Base-by-base conservation (phyloP, 2,329 filamentous ascomycete genomes). In the Pochonia chlamydosporia region DNA sequence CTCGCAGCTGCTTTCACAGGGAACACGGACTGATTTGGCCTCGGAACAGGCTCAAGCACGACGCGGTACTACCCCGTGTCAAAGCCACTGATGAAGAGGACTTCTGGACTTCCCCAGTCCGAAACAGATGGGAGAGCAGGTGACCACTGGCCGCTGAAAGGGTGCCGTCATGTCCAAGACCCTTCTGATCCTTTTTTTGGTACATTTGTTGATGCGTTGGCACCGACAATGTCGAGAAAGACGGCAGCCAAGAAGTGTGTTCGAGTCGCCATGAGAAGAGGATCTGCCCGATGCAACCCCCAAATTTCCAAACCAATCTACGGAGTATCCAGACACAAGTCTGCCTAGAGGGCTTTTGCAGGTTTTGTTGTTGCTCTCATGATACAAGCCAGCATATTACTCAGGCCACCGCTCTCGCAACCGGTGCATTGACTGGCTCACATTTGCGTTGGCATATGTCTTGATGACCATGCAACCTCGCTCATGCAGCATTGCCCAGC, bases 161-260 rank as follows among this genome's bases (percentile, higher is more conserved):
- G 28, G 37, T 24, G 37, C 33, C 26, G 9, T n/a, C 13, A 31
- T 42, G 46, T 39, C 26, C 40, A n/a, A n/a, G n/a, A n/a, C n/a
- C n/a, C n/a, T n/a, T n/a, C n/a, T n/a, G n/a, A n/a, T n/a, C n/a
- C n/a, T n/a, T n/a, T n/a, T n/a, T n/a, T 26, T 35, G 42, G 37
- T 26, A 21, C 13, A 4, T 45, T 47, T n/a, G n/a, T 30, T 43
- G 39, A 33, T 49, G 49, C 44, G 40, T 35, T 46, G 47, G 49
- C 43, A 47, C 49, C 49, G 43, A 44, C 33, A 24, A 23, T 30
- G 31, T 39, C 47, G 43, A 40, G n/a, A n/a, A n/a, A n/a, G n/a
- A n/a, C n/a, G n/a, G n/a, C n/a, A n/a, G n/a, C n/a, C n/a, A n/a
- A n/a, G n/a, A n/a, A n/a, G n/a, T n/a, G n/a, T n/a, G n/a, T n/a